Evolutionary conservation across 2,329 filamentous ascomycete genomes (phyloP).

Genomic region (Apiospora sp.): DNA sequence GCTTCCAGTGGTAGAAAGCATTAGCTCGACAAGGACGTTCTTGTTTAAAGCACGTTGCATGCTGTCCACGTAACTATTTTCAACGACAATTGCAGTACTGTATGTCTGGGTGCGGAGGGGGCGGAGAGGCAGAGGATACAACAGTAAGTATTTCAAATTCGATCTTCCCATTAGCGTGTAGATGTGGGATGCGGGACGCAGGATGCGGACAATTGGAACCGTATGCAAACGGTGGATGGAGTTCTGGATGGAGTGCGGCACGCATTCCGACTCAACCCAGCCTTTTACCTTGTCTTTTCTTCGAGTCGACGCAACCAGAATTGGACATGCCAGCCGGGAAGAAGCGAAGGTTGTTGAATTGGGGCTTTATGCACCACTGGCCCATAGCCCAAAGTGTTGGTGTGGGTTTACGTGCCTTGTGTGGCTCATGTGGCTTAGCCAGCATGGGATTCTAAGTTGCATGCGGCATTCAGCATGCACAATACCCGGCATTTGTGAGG

Average conservation of each 20-base stretch:
- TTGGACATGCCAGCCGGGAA: not conserved
- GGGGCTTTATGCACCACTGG: not conserved
- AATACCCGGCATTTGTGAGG: not conserved
- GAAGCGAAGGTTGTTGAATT: not conserved
- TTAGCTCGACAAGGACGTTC: not conserved
- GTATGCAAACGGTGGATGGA: not conserved
- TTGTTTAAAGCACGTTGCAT: not conserved
- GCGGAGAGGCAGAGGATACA: not conserved
- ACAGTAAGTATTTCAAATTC: not conserved
- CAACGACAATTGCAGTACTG: not conserved
- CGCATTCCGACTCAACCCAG: not conserved
- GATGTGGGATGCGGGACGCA: not conserved
- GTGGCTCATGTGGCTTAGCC: slow-evolving; percentile 3
- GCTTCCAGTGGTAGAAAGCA: not conserved
- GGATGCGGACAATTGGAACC: too few relatives aligned
- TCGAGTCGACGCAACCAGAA: not conserved
- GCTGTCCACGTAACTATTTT: not conserved
- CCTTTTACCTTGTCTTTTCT: not conserved
- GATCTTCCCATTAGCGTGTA: not conserved
- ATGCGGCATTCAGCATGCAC: not conserved
- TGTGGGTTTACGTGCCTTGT: not conserved
- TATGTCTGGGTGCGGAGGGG: not conserved
- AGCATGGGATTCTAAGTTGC: not conserved
- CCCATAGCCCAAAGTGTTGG: not conserved
- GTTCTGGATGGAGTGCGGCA: not conserved